Conservation (phyloP, 2,329 filamentous ascomycete genomes). For the Fusarium oxysporum region DNA sequence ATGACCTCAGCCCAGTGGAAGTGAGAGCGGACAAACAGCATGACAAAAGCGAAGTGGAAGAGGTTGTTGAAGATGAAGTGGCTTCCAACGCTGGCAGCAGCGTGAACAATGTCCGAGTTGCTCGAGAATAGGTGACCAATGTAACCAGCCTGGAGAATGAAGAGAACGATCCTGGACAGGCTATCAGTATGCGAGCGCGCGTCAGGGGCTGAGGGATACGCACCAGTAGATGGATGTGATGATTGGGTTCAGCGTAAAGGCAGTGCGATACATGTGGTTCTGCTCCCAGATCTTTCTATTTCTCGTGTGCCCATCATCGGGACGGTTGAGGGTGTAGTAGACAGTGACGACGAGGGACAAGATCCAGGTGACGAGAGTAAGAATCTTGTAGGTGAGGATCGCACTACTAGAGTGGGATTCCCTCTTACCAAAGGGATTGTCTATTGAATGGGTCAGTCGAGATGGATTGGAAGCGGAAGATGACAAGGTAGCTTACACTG, state of each 20-base stretch:
- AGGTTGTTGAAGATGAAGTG: conserved; percentile 92
- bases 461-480: not conserved
- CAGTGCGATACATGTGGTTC: conserved; percentile 74
- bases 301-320: conserved; percentile 69
- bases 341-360: conserved; percentile 77
- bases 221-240: conserved; percentile 82
- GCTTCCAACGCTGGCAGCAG: conserved; percentile 80
- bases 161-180: conserved; percentile 72
- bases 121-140: conserved; percentile 79
- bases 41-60: conserved; percentile 82
- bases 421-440: conserved; percentile 81
- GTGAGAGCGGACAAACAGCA: conserved; percentile 82
- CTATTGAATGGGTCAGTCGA: conserved; percentile 53
- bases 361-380: conserved; percentile 80
- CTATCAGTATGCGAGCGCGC: not conserved
- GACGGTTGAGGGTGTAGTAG: conserved; percentile 77
- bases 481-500: conserved; percentile 41
- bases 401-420: conserved; percentile 71
- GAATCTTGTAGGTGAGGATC: conserved; percentile 79
- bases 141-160: conserved; percentile 81
- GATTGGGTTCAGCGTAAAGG: conserved; percentile 78
- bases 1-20: conserved; percentile 83
- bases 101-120: conserved; percentile 70
- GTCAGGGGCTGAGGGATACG: not conserved
- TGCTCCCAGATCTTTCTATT: conserved; percentile 79